Percentiles rank a stretch among this genome's conserved stretches.
Evolutionary conservation across 1,139 yeast genomes (phyloP).

Genomic region (Eremothecium cymbalariae): DNA sequence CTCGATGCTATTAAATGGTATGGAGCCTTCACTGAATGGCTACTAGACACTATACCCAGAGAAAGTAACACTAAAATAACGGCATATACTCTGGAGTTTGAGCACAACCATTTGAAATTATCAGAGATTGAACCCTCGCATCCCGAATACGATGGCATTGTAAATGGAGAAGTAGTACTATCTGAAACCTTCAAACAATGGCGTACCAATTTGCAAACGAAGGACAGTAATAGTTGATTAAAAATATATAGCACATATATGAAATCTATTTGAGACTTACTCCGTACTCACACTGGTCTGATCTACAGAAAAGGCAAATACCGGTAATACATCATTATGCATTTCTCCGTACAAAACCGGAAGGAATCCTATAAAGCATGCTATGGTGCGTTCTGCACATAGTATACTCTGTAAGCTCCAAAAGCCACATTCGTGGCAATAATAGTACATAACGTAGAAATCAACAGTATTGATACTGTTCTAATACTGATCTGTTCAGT

Average conservation of each 20-base stretch:
- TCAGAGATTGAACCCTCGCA: slow-evolving; percentile 33
- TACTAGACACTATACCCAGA: slow-evolving; percentile 46
- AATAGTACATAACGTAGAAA: slow-evolving; percentile 31
- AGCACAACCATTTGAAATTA: slow-evolving; percentile 37
- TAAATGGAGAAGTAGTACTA: slow-evolving; percentile 37
- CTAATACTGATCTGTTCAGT: slow-evolving; percentile 57
- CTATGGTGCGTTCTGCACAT: slow-evolving; percentile 1
- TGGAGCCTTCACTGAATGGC: slow-evolving; percentile 78
- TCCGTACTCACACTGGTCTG: too few species aligned
- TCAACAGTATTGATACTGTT: slow-evolving; percentile 40
- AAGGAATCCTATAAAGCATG: not conserved
- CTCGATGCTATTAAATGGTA: slow-evolving; percentile 76
- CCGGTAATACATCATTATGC: not conserved
- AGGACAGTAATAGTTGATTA: not conserved
- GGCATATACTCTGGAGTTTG: slow-evolving; percentile 41
- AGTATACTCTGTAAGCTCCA: slow-evolving; percentile 19
- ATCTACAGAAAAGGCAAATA: too few species aligned
- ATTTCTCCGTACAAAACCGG: not conserved
- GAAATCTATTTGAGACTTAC: not conserved
- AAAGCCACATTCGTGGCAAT: slow-evolving; percentile 24
- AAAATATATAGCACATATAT: not conserved
- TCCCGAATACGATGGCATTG: slow-evolving; percentile 27
- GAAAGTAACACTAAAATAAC: slow-evolving; percentile 36
- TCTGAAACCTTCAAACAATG: slow-evolving; percentile 52
- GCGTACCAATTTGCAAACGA: slow-evolving; percentile 36